Conservation (phyloP, 1,139 yeast species). For the Diutina siamensis region DNA sequence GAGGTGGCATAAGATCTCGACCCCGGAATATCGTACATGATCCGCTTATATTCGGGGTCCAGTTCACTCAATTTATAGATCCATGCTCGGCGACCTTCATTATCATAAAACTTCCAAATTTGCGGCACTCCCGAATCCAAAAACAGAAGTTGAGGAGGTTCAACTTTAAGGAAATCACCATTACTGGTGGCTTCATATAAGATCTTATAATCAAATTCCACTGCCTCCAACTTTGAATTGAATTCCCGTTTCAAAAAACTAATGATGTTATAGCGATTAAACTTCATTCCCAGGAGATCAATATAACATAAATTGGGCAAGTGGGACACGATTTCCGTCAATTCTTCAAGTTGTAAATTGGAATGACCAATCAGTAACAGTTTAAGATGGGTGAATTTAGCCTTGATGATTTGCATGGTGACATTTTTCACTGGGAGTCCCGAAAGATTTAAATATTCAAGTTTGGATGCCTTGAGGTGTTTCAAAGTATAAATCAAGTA, state of each 20-base stretch:
- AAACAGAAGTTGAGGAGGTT: constrained; percentile 18
- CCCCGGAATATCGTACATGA: constrained; percentile 13
- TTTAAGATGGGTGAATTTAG: constrained; percentile 42
- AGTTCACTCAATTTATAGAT: constrained; percentile 39
- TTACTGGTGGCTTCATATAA: constrained; percentile 26
- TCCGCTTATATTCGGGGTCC: constrained; percentile 23
- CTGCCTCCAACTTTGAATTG: constrained; percentile 20
- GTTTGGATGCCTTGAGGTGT: constrained; percentile 38
- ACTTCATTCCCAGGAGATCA: constrained; percentile 2
- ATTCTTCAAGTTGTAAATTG: constrained; percentile 16
- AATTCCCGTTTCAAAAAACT: constrained; percentile 31
- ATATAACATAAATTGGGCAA: not conserved
- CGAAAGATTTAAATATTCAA: constrained; percentile 55
- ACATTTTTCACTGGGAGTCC: constrained; percentile 57
- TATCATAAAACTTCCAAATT: constrained; percentile 44
- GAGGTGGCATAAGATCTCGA: constrained; percentile 9
- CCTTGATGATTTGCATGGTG: constrained; percentile 44
- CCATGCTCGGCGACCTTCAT: constrained; percentile 79
- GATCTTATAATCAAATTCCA: constrained; percentile 31
- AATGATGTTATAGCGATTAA: constrained; percentile 8
- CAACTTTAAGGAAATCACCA: constrained; percentile 24
- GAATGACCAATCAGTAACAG: constrained; percentile 57
- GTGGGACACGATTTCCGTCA: not conserved
- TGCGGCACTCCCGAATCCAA: constrained; percentile 16
- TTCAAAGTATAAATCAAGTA: constrained; percentile 48